Evolutionary conservation across 306 rosid species (phyloP).

Genomic region (Quercus variabilis): DNA sequence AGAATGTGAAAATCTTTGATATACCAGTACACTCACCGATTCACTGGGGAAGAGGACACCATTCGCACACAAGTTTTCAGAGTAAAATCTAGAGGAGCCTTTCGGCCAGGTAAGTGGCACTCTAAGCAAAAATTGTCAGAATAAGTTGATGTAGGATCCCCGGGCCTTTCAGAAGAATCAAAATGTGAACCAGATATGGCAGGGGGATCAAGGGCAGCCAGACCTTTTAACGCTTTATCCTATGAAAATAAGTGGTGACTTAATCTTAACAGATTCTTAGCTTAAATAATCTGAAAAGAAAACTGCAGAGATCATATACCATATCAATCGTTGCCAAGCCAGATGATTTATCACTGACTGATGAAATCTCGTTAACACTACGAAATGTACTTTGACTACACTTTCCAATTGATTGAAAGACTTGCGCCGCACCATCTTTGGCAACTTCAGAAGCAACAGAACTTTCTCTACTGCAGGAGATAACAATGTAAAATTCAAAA

Average conservation of each 20-base stretch:
- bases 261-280: constrained; percentile 2
- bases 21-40: constrained; percentile 46
- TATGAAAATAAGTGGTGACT: constrained; percentile 21
- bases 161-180: constrained; percentile 35
- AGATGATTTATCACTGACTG: constrained; percentile 46
- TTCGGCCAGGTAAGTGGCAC: constrained; percentile 52
- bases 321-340: constrained; percentile 63
- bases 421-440: constrained; percentile 25
- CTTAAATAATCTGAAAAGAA: neutral
- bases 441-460: constrained; percentile 30
- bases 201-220: constrained; percentile 41
- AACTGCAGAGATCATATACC: constrained; percentile 40
- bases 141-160: constrained; percentile 34
- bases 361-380: constrained; percentile 75
- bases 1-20: neutral
- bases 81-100: constrained; percentile 88
- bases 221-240: constrained; percentile 89
- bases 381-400: constrained; percentile 64
- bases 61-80: constrained; percentile 74
- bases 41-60: constrained; percentile 51
- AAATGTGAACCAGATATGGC: constrained; percentile 36
- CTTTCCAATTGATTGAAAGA: constrained; percentile 47
- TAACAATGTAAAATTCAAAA: constrained; percentile 20
- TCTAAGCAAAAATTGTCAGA: constrained; percentile 42
- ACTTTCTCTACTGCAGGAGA: constrained; percentile 43